These are phyloP conservation scores for Phialemoniopsis sp. DNA, from an alignment of 2,329 filamentous ascomycete genomes.

Conservation along the genomic window DNA sequence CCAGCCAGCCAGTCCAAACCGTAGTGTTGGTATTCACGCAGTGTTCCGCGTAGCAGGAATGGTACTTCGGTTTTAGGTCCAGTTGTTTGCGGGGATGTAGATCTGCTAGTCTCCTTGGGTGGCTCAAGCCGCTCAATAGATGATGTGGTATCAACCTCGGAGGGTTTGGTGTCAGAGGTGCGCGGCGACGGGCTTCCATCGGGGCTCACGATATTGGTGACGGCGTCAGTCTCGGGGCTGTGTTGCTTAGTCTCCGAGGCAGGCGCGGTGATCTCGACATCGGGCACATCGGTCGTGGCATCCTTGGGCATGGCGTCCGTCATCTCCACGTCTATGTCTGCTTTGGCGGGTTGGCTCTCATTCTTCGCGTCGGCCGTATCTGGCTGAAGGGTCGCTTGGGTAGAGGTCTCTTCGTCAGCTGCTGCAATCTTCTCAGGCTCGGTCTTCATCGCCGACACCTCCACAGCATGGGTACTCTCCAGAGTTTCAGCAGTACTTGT, in stretches of 20 bases:
- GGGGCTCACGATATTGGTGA: constrained; percentile 37
- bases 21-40: constrained; percentile 94
- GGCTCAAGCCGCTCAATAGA: constrained; percentile 28
- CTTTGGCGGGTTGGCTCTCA: background rate
- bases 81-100: constrained; percentile 21
- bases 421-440: too few species aligned
- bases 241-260: constrained; percentile 20
- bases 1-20: constrained; percentile 97
- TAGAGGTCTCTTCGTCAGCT: too few species aligned
- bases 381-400: too few species aligned
- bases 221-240: constrained; percentile 37
- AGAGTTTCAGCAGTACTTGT: background rate
- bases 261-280: constrained; percentile 16
- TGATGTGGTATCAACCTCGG: constrained; percentile 39
- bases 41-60: constrained; percentile 76
- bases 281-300: constrained; percentile 9
- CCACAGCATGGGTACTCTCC: background rate
- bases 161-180: constrained; percentile 46
- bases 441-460: too few species aligned
- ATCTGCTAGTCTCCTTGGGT: constrained; percentile 24
- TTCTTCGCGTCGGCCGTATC: background rate
- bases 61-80: constrained; percentile 68
- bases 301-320: constrained; percentile 10
- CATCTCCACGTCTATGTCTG: constrained; percentile 16
- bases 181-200: constrained; percentile 42